Evolutionary conservation across 805 yeast species (phyloP).

Genomic region (Naumovozyma dairenensis): DNA sequence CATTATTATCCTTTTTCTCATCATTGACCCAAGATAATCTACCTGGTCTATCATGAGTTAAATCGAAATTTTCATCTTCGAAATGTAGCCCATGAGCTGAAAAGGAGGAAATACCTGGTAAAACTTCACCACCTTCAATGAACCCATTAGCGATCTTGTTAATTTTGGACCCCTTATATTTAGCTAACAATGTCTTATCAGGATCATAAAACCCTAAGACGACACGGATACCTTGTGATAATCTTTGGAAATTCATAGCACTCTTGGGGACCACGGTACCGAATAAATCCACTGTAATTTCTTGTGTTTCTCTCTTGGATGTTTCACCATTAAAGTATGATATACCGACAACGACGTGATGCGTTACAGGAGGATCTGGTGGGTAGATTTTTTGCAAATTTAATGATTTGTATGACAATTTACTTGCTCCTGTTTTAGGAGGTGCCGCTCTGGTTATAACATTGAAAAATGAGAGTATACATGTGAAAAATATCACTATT

Average conservation of each 20-base stretch:
- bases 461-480: too few species aligned
- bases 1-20: constrained; percentile 51
- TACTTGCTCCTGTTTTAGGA: too few species aligned
- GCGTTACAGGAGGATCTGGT: constrained; percentile 30
- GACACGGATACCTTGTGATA: constrained; percentile 38
- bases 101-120: constrained; percentile 65
- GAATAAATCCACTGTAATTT: constrained; percentile 51
- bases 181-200: constrained; percentile 15
- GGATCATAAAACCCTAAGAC: constrained; percentile 20
- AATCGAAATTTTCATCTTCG: constrained; percentile 65
- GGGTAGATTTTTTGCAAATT: constrained; percentile 19
- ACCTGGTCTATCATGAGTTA: constrained; percentile 62
- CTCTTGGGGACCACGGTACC: constrained; percentile 59
- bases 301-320: constrained; percentile 9
- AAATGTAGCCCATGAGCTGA: constrained; percentile 69
- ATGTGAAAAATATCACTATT: too few species aligned
- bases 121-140: constrained; percentile 86
- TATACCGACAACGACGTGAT: constrained; percentile 18
- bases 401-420: too few species aligned
- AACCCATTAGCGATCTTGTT: constrained; percentile 66
- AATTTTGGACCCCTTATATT: constrained; percentile 53
- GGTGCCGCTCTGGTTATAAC: too few species aligned
- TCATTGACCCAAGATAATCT: constrained; percentile 64
- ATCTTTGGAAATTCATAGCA: constrained; percentile 45
- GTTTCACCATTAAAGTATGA: constrained; percentile 16